Conservation (phyloP, 78 protist species). For the Cavenderia fasciculata region DNA sequence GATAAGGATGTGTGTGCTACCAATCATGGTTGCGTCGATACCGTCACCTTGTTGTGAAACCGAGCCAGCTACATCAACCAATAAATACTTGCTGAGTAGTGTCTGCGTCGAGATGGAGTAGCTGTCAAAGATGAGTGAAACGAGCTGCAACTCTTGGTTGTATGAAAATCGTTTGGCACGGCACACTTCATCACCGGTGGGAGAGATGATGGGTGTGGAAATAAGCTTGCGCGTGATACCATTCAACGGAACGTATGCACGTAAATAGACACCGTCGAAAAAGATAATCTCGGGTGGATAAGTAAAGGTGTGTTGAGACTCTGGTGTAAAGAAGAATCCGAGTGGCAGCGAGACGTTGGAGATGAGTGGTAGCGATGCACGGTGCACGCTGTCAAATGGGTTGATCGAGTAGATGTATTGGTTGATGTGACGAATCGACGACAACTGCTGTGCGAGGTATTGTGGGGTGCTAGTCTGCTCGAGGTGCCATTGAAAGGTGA, state of each 20-base stretch:
- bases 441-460: neutral
- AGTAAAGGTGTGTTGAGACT: slow-evolving; percentile 44
- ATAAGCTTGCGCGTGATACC: slow-evolving; percentile 21
- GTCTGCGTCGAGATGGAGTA: slow-evolving; percentile 43
- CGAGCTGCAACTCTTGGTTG: slow-evolving; percentile 49
- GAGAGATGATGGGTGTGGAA: slow-evolving; percentile 10
- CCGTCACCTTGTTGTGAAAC: slow-evolving; percentile 74
- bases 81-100: slow-evolving; percentile 40
- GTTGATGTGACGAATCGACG: slow-evolving; percentile 33
- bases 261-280: slow-evolving; percentile 47
- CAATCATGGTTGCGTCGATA: slow-evolving; percentile 17
- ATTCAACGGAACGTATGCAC: slow-evolving; percentile 38
- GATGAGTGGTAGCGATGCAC: slow-evolving; percentile 50
- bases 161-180: slow-evolving; percentile 35
- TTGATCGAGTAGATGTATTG: slow-evolving; percentile 70
- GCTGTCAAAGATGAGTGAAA: slow-evolving; percentile 28
- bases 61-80: slow-evolving; percentile 25
- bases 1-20: slow-evolving; percentile 30
- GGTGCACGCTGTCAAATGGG: slow-evolving; percentile 6
- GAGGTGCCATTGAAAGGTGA: slow-evolving; percentile 46
- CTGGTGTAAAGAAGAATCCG: slow-evolving; percentile 68
- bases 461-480: neutral
- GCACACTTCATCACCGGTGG: slow-evolving; percentile 36
- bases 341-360: slow-evolving; percentile 9
- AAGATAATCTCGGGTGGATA: slow-evolving; percentile 52